Base-by-base conservation (phyloP, 1,284 basidiomycete genomes). In the Apiotrichum siamense region DNA sequence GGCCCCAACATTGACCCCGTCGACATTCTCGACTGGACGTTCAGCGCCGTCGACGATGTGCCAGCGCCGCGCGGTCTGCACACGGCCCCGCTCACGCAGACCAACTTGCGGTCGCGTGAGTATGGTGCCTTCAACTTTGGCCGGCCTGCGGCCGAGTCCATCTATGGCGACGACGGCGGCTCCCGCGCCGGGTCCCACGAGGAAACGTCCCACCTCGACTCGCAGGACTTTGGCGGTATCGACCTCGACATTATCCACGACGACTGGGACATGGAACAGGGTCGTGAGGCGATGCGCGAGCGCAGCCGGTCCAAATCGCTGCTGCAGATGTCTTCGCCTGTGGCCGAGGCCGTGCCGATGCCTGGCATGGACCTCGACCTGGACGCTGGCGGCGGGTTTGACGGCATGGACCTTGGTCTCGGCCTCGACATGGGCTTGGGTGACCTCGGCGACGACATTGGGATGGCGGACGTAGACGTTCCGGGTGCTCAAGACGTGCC, bases 181-280 rank as follows among this genome's bases (percentile, higher is more conserved):
- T 68, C 66, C 12, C 55, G 70, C 23, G 64, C 66, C 1, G 62
- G 62, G 33, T 70, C 67, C 4, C 57, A 63, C 23, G 67, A 69
- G 33, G 65, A 69, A 17, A 57, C 65, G 26, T 67, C 65, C 41
- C 87, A 87, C 38, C 87, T 92, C 60, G 88, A 87, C 35, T 88
- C 87, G 1, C 85, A 89, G 66, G 87, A 91, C 68, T 91, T 84
- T 65, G 60, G 61, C 1, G 67, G 66, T 11, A 61, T 74, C 25
- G 70, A 75, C 46, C 61, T 74, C 4, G 71, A 64, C 10, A 51
- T 72, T 18, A 58, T 66, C 47, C 48, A 68, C 21, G 65, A 65
- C 29, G 61, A 63, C 59, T 86, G 84, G 36, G 52, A 55, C 44
- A 37, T 88, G 37, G 87, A 85, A 58, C 78, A 85, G 29, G 86